These are phyloP conservation scores for Eruca vesicaria DNA, from an alignment of 441 rosid genomes.

Conservation along the genomic window DNA sequence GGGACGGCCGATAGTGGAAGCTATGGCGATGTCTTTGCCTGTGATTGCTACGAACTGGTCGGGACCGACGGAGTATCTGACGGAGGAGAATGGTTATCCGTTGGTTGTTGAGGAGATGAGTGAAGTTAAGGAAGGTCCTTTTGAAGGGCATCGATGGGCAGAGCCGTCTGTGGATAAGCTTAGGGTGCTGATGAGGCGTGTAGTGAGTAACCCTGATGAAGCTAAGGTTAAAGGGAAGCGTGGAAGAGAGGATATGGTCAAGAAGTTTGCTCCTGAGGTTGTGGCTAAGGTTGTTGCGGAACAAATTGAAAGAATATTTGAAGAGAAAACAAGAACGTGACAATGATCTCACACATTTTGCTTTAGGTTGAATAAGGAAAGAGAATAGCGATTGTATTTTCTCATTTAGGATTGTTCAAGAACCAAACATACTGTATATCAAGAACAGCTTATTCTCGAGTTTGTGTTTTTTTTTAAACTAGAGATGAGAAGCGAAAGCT, in stretches of 20 bases:
- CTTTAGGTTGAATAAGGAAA: background rate
- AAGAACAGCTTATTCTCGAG: slow-evolving; percentile 7
- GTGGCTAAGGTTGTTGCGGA: slow-evolving; percentile 55
- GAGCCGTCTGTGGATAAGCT: slow-evolving; percentile 71
- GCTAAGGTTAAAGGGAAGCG: slow-evolving; percentile 55
- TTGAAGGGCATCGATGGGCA: slow-evolving; percentile 76
- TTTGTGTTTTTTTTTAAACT: slow-evolving; percentile 12
- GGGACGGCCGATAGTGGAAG: slow-evolving; percentile 83
- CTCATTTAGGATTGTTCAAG: background rate
- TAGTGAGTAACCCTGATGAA: slow-evolving; percentile 49
- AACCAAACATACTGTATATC: background rate
- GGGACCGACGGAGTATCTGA: slow-evolving; percentile 75
- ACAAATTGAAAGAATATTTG: slow-evolving; percentile 47
- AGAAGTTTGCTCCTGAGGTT: slow-evolving; percentile 61
- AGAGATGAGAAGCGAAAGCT: slow-evolving; percentile 53
- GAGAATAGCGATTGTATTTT: background rate
- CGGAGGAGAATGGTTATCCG: slow-evolving; percentile 66
- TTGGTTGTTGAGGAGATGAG: slow-evolving; percentile 57
- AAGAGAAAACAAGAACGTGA: slow-evolving; percentile 15
- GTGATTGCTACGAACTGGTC: slow-evolving; percentile 86
- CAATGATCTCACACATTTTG: background rate
- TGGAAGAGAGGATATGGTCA: slow-evolving; percentile 73
- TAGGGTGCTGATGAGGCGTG: slow-evolving; percentile 58
- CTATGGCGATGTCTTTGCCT: slow-evolving; percentile 89
- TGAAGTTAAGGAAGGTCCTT: slow-evolving; percentile 72